Evolutionary conservation across 2,329 filamentous ascomycete genomes (phyloP).

Genomic region (Aspergillus proliferans): DNA sequence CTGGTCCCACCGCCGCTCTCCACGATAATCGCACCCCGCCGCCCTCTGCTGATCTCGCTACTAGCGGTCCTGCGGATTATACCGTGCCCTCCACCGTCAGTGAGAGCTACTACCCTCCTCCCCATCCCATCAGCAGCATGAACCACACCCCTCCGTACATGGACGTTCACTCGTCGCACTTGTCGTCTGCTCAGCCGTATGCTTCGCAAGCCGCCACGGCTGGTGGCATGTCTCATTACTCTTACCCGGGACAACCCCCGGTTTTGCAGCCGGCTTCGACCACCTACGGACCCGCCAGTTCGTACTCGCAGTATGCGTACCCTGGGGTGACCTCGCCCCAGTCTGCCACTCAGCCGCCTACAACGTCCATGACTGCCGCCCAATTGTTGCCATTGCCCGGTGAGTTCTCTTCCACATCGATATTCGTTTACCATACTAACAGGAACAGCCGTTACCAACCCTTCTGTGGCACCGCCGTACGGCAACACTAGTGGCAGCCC

Average conservation of each 20-base stretch:
- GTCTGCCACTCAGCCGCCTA: constrained; percentile 59
- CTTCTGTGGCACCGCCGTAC: constrained; percentile 32
- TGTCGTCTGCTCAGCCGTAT: constrained; percentile 70
- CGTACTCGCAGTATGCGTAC: constrained; percentile 68
- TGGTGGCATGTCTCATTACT: constrained; percentile 66
- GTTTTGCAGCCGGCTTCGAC: constrained; percentile 66
- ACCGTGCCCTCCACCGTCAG: constrained; percentile 27
- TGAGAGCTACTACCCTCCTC: constrained; percentile 38
- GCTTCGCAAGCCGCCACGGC: constrained; percentile 72
- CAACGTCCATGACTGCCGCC: constrained; percentile 64
- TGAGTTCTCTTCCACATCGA: constrained; percentile 16
- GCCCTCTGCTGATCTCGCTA: constrained; percentile 51
- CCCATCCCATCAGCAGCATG: constrained; percentile 55
- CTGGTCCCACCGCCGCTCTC: constrained; percentile 45
- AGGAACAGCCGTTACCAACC: constrained; percentile 29
- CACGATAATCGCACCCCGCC: constrained; percentile 65
- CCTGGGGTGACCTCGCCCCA: constrained; percentile 76
- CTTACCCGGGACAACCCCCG: constrained; percentile 64
- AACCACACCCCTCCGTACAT: constrained; percentile 76
- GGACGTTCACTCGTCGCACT: constrained; percentile 72
- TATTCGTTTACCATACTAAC: constrained; percentile 5
- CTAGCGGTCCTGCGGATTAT: constrained; percentile 34
- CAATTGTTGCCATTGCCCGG: constrained; percentile 63
- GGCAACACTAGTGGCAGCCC: constrained; percentile 35
- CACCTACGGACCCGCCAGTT: constrained; percentile 57